Evolutionary conservation across 139 green algal species (phyloP).

Genomic region (Closterium sp.): DNA sequence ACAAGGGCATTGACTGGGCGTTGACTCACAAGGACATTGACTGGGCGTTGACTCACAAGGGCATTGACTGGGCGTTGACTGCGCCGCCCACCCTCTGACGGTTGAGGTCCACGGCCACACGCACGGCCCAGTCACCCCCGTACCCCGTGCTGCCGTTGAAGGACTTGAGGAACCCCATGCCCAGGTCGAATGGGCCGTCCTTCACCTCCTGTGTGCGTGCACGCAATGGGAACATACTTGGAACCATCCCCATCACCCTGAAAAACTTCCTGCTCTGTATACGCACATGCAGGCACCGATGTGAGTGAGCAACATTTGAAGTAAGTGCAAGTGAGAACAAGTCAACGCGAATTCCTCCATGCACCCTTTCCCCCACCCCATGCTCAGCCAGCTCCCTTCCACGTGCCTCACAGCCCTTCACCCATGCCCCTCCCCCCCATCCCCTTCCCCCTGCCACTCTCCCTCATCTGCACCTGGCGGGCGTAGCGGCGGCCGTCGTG

Average conservation of each 20-base stretch:
- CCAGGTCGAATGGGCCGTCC: conserved; percentile 10
- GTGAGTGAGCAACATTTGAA: too few relatives aligned
- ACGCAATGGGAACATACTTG: neutral
- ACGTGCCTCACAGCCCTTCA: neutral
- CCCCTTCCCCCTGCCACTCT: neutral
- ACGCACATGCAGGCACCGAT: too few relatives aligned
- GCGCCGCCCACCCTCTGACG: neutral
- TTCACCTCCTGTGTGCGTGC: conserved; percentile 11
- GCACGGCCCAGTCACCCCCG: conserved; percentile 65
- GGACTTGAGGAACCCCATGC: conserved; percentile 21
- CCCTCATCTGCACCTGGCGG: conserved; percentile 55
- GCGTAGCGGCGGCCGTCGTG: conserved; percentile 84
- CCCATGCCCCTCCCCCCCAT: neutral
- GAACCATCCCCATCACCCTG: neutral
- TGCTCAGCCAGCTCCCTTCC: neutral
- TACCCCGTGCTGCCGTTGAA: conserved; percentile 22
- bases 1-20: neutral
- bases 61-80: neutral
- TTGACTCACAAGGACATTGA: neutral
- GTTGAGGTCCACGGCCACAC: conserved; percentile 21
- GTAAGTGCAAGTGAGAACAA: too few relatives aligned
- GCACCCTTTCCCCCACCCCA: neutral
- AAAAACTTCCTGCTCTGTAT: neutral
- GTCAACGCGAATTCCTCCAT: neutral
- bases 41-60: neutral